phyloP scores from a whole-genome alignment of 495 filamentous ascomycete species.

The Penicillium turbatum region DNA sequence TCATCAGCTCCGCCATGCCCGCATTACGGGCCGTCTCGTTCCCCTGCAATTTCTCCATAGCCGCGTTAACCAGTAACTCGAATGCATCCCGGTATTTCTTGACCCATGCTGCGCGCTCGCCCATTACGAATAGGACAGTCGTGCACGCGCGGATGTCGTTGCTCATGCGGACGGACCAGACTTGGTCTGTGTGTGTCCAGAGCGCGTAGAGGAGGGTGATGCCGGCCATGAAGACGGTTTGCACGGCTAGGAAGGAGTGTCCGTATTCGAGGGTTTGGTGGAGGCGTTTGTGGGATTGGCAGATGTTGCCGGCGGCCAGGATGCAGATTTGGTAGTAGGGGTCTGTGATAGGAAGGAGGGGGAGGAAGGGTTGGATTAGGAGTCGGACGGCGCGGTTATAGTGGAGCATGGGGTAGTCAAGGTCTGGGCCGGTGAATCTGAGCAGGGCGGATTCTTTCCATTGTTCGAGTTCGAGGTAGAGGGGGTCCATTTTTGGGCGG shows the following conservation, averaged over 20 bases:
- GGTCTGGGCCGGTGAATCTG: constrained; percentile 36
- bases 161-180: constrained; percentile 51
- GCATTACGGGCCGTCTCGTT: constrained; percentile 35
- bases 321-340: constrained; percentile 50
- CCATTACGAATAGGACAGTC: constrained; percentile 51
- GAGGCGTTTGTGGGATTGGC: constrained; percentile 51
- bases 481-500: constrained; percentile 45
- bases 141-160: constrained; percentile 55
- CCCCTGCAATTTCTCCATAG: constrained; percentile 50
- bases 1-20: constrained; percentile 43
- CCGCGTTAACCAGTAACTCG: constrained; percentile 49
- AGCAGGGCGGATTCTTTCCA: constrained; percentile 45
- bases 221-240: constrained; percentile 53
- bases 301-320: constrained; percentile 48
- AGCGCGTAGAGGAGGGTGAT: constrained; percentile 50
- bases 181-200: constrained; percentile 43
- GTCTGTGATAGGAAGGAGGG: constrained; percentile 44
- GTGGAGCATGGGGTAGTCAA: constrained; percentile 50
- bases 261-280: constrained; percentile 51
- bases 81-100: constrained; percentile 54
- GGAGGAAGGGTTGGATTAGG: constrained; percentile 50
- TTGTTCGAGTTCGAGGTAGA: constrained; percentile 48
- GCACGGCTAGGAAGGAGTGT: constrained; percentile 52
- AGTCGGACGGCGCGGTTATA: constrained; percentile 50
- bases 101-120: constrained; percentile 48